phyloP scores from a whole-genome alignment of 2,329 filamentous ascomycete genomes.

The Calycina marina region DNA sequence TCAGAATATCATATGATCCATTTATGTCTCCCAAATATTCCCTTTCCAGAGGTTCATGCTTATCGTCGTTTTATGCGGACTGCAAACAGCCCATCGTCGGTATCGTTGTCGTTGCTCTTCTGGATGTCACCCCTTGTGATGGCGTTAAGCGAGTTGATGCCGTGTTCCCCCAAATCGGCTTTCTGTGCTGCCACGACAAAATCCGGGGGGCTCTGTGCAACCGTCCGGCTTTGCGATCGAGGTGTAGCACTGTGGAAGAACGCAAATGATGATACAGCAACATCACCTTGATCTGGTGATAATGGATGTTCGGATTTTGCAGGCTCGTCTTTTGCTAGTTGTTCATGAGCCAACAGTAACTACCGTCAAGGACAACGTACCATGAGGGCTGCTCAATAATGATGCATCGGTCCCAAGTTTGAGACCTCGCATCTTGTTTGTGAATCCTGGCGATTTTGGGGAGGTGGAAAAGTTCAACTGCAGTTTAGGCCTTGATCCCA shows the following conservation, averaged over 20 bases:
- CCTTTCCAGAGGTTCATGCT: not conserved
- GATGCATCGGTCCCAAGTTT: constrained; percentile 60
- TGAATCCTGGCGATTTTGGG: constrained; percentile 46
- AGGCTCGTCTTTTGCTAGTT: constrained; percentile 2
- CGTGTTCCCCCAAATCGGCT: constrained; percentile 10
- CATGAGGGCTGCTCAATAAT: constrained; percentile 41
- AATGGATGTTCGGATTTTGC: constrained; percentile 26
- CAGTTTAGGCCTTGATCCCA: constrained; percentile 12
- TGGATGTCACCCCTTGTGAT: constrained; percentile 23
- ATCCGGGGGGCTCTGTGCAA: constrained; percentile 17
- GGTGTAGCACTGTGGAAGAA: constrained; percentile 35
- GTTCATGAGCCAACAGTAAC: too few relatives aligned
- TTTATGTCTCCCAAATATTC: not conserved
- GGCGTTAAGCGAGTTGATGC: constrained; percentile 23
- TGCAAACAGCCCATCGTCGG: constrained; percentile 74
- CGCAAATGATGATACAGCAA: constrained; percentile 47
- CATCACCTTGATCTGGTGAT: constrained; percentile 47
- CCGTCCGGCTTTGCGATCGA: constrained; percentile 28
- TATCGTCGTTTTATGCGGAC: constrained; percentile 30
- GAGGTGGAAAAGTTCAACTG: constrained; percentile 24
- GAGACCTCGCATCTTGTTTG: constrained; percentile 67
- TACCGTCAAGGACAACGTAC: too few relatives aligned
- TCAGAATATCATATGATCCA: constrained; percentile 4
- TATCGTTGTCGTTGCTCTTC: constrained; percentile 29
- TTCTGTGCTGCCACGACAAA: constrained; percentile 15